phyloP scores from a whole-genome alignment of 768 basidiomycete species.

The Guyanaporus albipodus region DNA sequence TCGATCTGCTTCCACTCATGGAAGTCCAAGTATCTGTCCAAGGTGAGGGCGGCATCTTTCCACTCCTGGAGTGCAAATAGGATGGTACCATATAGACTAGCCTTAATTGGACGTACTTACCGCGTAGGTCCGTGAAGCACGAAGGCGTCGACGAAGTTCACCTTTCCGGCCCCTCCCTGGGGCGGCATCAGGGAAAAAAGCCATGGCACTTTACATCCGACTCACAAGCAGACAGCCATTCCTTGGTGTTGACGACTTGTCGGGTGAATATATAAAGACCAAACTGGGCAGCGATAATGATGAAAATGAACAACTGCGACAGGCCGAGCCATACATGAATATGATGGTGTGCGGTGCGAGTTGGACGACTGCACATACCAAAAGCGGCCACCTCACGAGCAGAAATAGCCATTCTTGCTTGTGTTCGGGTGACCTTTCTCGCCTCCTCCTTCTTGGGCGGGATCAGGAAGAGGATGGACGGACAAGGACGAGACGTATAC shows the following conservation, averaged over 20 bases:
- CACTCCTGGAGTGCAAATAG: constrained; percentile 56
- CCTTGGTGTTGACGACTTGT: constrained; percentile 91
- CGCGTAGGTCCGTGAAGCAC: constrained; percentile 71
- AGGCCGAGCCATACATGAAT: constrained; percentile 5
- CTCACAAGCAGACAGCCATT: constrained; percentile 87
- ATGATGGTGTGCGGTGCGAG: not conserved
- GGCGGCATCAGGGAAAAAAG: not conserved
- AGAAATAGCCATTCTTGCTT: constrained; percentile 73
- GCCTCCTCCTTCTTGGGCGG: constrained; percentile 35
- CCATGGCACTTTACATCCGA: not conserved
- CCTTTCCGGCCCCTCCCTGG: constrained; percentile 87
- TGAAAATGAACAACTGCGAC: constrained; percentile 72
- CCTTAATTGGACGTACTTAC: constrained; percentile 32
- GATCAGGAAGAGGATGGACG: constrained; percentile 1
- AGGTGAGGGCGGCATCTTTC: constrained; percentile 70
- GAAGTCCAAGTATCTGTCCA: constrained; percentile 84
- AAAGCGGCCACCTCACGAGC: constrained; percentile 80
- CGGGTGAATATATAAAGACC: constrained; percentile 81
- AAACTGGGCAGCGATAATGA: constrained; percentile 83
- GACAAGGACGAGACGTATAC: constrained; percentile 33
- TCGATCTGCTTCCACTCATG: constrained; percentile 87
- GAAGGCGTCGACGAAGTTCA: constrained; percentile 65
- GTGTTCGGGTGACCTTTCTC: constrained; percentile 34
- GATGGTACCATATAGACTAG: not conserved
- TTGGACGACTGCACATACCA: constrained; percentile 44